A percentile compares a stretch with the other conserved stretches of the same genome.
These are phyloP conservation scores for Begonia peltatifolia DNA, from an alignment of 306 rosid genomes.

Conservation along the genomic window DNA sequence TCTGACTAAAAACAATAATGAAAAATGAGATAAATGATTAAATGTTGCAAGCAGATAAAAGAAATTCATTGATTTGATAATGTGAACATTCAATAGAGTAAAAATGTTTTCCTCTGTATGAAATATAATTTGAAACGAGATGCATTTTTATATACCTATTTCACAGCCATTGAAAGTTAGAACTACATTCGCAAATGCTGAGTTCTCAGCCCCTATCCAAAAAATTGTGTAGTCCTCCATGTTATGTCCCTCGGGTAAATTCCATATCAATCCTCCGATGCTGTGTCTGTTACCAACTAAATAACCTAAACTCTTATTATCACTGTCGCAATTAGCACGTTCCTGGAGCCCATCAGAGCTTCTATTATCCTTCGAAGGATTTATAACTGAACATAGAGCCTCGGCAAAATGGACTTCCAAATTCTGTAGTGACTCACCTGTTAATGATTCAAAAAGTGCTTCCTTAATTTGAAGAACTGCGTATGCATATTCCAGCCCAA, in stretches of 20 bases:
- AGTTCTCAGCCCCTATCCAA: conserved; percentile 75
- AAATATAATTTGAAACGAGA: too few species aligned
- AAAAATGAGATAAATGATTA: conserved; percentile 7
- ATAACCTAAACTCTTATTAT: conserved; percentile 15
- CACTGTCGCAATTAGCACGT: conserved; percentile 13
- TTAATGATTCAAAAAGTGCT: conserved; percentile 22
- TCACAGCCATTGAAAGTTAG: conserved; percentile 73
- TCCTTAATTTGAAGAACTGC: conserved; percentile 31
- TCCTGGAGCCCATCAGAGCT: conserved; percentile 19
- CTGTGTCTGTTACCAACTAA: conserved; percentile 19
- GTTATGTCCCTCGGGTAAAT: conserved; percentile 37
- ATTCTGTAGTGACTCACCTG: conserved; percentile 12
- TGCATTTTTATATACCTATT: conserved; percentile 40
- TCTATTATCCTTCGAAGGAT: conserved; percentile 34
- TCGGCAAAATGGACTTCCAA: conserved; percentile 45
- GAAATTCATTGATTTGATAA: too few species aligned
- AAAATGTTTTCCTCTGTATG: too few species aligned
- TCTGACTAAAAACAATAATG: conserved; percentile 59
- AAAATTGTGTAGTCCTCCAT: conserved; percentile 62
- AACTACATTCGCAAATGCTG: conserved; percentile 75
- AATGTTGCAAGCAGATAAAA: too few species aligned
- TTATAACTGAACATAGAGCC: conserved; percentile 38
- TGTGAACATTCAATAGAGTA: too few species aligned
- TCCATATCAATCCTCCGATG: conserved; percentile 76
- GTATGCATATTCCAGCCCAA: conserved; percentile 65